Evolutionary conservation across 441 rosid genomes (phyloP).

Genomic region (California macrophylla): DNA sequence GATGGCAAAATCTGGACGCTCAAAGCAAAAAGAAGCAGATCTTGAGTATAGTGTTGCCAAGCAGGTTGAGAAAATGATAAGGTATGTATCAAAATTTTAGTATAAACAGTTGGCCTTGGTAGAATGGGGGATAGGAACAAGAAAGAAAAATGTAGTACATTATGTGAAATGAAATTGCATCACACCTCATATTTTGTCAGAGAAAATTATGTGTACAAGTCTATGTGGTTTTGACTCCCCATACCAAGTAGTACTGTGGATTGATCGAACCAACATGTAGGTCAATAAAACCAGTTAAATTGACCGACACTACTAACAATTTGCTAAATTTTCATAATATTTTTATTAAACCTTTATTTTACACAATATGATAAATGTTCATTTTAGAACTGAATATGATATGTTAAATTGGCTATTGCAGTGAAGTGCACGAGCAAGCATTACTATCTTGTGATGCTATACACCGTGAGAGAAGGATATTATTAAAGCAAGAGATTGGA

Average conservation of each 20-base stretch:
- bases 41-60: conserved; percentile 97
- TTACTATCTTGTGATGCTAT: conserved; percentile 64
- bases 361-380: conserved; percentile 11
- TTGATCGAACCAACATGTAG: neutral
- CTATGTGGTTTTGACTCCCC: neutral
- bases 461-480: conserved; percentile 85
- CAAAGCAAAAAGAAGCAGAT: conserved; percentile 95
- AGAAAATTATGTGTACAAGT: neutral
- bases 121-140: neutral
- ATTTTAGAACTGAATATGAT: conserved; percentile 14
- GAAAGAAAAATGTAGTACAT: conserved; percentile 8
- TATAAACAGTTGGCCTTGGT: neutral
- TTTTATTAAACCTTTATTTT: neutral
- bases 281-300: neutral
- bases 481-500: conserved; percentile 93
- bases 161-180: neutral
- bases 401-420: conserved; percentile 31
- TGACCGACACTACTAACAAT: neutral
- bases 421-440: conserved; percentile 98
- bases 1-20: conserved; percentile 97
- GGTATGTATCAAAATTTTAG: conserved; percentile 30
- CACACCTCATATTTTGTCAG: neutral
- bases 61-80: conserved; percentile 98
- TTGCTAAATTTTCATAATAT: neutral
- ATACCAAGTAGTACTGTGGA: neutral